These are phyloP conservation scores for Clathrus columnatus DNA, from an alignment of 768 basidiomycete genomes.

Conservation along the genomic window DNA sequence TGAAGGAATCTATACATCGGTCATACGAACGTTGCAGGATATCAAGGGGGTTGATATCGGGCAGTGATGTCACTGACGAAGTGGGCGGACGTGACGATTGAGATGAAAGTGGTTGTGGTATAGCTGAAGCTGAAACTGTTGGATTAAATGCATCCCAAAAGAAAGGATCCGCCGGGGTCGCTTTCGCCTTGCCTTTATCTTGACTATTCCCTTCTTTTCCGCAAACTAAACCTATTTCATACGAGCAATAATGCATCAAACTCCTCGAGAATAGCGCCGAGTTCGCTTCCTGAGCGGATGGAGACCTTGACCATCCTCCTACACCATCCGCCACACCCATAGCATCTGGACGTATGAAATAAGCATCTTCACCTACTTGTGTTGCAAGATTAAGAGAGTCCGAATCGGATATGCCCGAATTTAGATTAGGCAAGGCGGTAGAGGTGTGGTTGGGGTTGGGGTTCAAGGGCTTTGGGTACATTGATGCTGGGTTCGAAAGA, in stretches of 20 bases:
- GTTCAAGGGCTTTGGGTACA: constrained; percentile 17
- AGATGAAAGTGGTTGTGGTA: constrained; percentile 6
- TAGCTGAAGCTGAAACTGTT: background rate
- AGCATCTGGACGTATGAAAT: constrained; percentile 72
- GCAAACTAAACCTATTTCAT: constrained; percentile 35
- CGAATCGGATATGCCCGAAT: constrained; percentile 17
- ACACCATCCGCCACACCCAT: constrained; percentile 96
- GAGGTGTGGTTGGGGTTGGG: constrained; percentile 14
- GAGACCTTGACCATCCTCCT: constrained; percentile 71
- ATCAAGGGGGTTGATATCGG: constrained; percentile 29
- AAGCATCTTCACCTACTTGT: constrained; percentile 90
- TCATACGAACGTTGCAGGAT: constrained; percentile 28
- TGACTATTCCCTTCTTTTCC: background rate
- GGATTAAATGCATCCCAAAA: background rate
- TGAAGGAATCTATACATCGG: background rate
- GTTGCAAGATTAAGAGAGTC: constrained; percentile 44
- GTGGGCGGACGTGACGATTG: constrained; percentile 11
- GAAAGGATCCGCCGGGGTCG: background rate
- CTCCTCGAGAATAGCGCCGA: constrained; percentile 45
- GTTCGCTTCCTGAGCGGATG: constrained; percentile 52
- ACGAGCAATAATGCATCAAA: constrained; percentile 79
- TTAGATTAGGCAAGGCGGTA: too few species aligned
- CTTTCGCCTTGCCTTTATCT: background rate
- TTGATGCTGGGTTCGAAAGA: constrained; percentile 23
- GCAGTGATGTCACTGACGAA: constrained; percentile 14